Base-by-base conservation (phyloP, 2,329 filamentous ascomycete genomes). In the Arthrobotrys iridis region DNA sequence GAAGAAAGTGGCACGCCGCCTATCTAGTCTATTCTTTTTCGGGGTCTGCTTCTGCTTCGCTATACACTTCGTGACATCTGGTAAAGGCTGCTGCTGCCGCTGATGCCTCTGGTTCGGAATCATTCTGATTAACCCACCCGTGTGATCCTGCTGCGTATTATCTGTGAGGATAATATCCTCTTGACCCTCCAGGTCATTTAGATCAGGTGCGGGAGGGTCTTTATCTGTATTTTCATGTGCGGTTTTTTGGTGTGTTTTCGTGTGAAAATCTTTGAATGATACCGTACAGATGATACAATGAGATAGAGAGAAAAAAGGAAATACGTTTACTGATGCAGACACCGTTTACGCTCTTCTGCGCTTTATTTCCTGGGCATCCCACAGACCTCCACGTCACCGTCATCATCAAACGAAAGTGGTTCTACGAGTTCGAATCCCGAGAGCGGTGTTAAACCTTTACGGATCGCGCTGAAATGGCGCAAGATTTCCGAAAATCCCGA, bases 31-130 rank as follows among this genome's bases (percentile, higher is more conserved):
- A 33, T 24, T 52, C 50, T 8, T 46, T 37, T n/a, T 55, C 50
- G 50, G n/a, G n/a, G 59, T 62, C 63, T 75, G 46, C 68, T 68
- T 67, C 71, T 75, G 63, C 63, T 75, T 58, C 63, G 50, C 50
- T 55, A 13, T 63, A 46, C 26, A 33, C 35, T 59, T 70, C 35
- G 55, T 48, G 71, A 68, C 57, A 74, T 67, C 48, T 45, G 63
- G 55, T 68, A 43, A 68, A 48, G n/a, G 41, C 46, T 40, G 63
- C 63, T 55, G 41, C 68, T 74, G 33, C 8, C n/a, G 15, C 24
- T 48, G 24, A 28, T 26, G 28, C 13, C 28, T 43, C 26, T 33
- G 28, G 45, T 48, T 48, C 45, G 7, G 22, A 28, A 28, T 24
- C 45, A 11, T 24, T n/a, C 24, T 18, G 45, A 30, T 48, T 48